Conservation (phyloP, 192 early-diverging fungal genomes). For the Coemansia sp. region DNA sequence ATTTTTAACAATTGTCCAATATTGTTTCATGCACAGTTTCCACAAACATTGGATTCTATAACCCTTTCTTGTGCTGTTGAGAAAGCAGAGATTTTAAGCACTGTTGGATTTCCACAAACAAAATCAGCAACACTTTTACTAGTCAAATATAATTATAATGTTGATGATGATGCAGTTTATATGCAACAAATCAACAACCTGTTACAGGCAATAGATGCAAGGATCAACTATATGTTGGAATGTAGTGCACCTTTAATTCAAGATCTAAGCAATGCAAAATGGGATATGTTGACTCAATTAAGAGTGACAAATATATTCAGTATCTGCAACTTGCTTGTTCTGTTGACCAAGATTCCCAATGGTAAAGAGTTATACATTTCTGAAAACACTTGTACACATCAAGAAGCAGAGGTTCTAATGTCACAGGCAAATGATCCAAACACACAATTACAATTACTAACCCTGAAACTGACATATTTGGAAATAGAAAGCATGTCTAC, state of each 20-base stretch:
- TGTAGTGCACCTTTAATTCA: neutral
- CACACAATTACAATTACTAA: too few species aligned
- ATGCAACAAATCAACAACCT: neutral
- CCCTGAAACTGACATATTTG: neutral
- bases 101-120: neutral
- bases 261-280: neutral
- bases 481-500: neutral
- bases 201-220: neutral
- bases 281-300: neutral
- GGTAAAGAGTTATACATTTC: neutral
- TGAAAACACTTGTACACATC: neutral
- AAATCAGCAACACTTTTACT: too few species aligned
- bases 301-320: neutral
- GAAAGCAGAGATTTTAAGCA: neutral
- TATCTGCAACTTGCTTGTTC: neutral
- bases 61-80: neutral
- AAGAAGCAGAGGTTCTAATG: neutral
- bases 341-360: neutral
- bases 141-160: neutral
- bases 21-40: neutral
- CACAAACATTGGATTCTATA: neutral
- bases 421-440: neutral
- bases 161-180: neutral
- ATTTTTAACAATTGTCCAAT: constrained; percentile 2
- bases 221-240: neutral